Evolutionary conservation across 176 grass and related monocot genomes (phyloP).

Genomic region (Canna indica): DNA sequence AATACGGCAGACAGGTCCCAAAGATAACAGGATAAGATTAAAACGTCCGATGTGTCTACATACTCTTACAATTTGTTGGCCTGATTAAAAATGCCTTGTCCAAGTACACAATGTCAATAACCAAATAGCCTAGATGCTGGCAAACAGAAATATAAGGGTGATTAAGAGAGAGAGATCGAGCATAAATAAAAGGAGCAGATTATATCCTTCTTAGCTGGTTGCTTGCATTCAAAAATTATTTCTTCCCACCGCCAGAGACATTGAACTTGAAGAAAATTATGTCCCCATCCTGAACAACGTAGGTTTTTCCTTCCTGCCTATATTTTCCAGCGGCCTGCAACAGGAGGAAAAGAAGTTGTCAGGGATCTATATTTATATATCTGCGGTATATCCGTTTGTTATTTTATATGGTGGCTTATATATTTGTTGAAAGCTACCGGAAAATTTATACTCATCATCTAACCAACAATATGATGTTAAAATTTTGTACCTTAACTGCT

Average conservation of each 20-base stretch:
- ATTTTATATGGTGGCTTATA: too few relatives aligned
- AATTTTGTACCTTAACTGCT: constrained; percentile 68
- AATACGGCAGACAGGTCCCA: neutral
- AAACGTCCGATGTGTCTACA: neutral
- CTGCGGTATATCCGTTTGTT: too few relatives aligned
- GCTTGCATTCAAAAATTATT: constrained; percentile 30
- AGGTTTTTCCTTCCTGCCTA: constrained; percentile 93
- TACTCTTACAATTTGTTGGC: constrained; percentile 1
- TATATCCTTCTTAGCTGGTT: too few relatives aligned
- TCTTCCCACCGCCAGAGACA: constrained; percentile 91
- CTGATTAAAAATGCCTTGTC: neutral
- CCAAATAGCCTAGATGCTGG: too few relatives aligned
- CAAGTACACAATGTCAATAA: neutral
- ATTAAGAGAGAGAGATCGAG: too few relatives aligned
- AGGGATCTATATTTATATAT: too few relatives aligned
- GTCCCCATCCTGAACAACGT: constrained; percentile 91
- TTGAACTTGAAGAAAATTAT: constrained; percentile 99
- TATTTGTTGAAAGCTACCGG: too few relatives aligned
- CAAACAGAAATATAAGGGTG: too few relatives aligned
- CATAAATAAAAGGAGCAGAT: too few relatives aligned
- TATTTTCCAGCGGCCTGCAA: constrained; percentile 88
- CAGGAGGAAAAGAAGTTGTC: neutral
- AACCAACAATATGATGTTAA: neutral
- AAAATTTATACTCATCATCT: neutral
- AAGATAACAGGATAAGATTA: neutral